A percentile compares a stretch with the other conserved stretches of the same genome.
phyloP scores from a whole-genome alignment of 2,329 filamentous ascomycete species.

The Penicillium olsonii region DNA sequence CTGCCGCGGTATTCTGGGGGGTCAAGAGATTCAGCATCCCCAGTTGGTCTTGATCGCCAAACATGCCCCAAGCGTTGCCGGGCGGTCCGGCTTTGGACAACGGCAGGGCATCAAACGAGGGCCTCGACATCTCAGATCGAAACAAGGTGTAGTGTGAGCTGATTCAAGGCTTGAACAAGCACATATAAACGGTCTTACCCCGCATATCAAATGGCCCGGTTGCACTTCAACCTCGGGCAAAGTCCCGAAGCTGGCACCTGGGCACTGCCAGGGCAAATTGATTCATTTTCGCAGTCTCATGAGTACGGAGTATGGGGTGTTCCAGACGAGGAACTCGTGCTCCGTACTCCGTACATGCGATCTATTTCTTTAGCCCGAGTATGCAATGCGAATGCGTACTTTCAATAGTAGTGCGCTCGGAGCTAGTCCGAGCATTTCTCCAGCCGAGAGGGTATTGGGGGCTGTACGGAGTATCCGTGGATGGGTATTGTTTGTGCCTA shows the following conservation, averaged over 20 bases:
- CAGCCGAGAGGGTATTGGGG: no score
- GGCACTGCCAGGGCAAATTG: no score
- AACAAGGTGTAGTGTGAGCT: not conserved
- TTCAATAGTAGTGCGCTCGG: not conserved
- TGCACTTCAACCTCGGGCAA: no score
- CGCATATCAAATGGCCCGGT: not conserved
- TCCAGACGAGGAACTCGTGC: no score
- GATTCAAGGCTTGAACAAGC: no score
- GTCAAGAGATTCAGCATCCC: slow-evolving; percentile 60
- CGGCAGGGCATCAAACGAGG: slow-evolving; percentile 50
- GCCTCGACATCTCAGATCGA: slow-evolving; percentile 15
- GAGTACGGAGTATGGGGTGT: no score
- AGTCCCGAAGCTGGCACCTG: no score
- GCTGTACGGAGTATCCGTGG: no score
- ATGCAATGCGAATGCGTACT: not conserved
- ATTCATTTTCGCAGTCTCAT: no score
- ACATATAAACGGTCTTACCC: not conserved
- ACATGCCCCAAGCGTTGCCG: slow-evolving; percentile 60
- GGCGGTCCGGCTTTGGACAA: slow-evolving; percentile 52
- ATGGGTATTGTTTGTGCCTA: no score
- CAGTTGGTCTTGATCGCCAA: slow-evolving; percentile 53
- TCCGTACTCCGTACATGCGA: not conserved
- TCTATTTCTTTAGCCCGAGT: not conserved
- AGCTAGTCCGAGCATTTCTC: slow-evolving; percentile 1
- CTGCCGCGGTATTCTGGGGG: slow-evolving; percentile 43